Base-by-base conservation (phyloP, 352 stramenopile species). In the Globisporangium mamillatum region DNA sequence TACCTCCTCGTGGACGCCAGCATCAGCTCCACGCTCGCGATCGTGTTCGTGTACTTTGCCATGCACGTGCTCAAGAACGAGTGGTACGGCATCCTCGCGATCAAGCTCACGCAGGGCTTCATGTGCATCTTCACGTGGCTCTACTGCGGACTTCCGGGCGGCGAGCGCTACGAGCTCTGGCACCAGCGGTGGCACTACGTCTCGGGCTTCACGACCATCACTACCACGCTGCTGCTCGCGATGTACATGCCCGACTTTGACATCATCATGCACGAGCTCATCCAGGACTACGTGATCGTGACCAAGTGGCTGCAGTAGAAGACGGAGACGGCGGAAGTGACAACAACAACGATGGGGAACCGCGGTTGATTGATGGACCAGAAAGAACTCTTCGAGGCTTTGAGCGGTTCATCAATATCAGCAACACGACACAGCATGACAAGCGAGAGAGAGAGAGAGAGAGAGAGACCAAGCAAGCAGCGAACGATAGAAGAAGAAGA, bases 181-280 rank as follows among this genome's bases (percentile, higher is more conserved):
- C 86, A 94, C 78, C 77, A 86, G 63, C 80, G 78, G 52, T 94
- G 86, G 86, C 86, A 94, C 74, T 94, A 92, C 76, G 81, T 90
- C 64, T 94, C 86, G 57, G 86, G 84, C 32, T 68, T 80, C 58
- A 93, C 84, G 59, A 94, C 86, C 53, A 86, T 92, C 29, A 85
- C 78, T 25, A 92, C 82, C 10, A 90, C 86, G 63, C 74, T 92
- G 55, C 82, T 92, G 66, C 71, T 94, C 65, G 80, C 78, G 60
- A 76, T 81, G 69, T 94, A 94, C 74, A 69, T 92, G 65, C 86
- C 86, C 18, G 76, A 92, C 66, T 94, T 94, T 70, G 86, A 94
- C 68, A 63, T 89, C 63, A 79, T 94, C 62, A 74, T 94, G 74
- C 77, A 91, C 76, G 80, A 92, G 55, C 74, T 92, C 60, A 65